Evolutionary conservation across 1,284 basidiomycete species (phyloP).

Genomic region (Ceratobasidium sp.): DNA sequence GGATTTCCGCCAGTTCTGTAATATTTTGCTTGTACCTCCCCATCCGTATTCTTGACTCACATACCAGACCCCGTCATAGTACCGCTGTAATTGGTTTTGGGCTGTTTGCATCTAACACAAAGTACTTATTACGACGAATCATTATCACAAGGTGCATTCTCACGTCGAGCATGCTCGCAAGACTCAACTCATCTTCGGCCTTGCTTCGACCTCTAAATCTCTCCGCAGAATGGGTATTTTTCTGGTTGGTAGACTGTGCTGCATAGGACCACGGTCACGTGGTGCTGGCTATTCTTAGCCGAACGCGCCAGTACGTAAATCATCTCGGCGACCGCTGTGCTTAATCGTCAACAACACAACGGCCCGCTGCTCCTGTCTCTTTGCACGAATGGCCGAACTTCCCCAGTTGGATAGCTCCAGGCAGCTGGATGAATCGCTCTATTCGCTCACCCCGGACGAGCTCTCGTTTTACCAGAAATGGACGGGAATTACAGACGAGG

Average conservation of each 20-base stretch:
- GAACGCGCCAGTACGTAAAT: no score
- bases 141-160: background rate
- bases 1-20: constrained; percentile 13
- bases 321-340: background rate
- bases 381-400: constrained; percentile 4
- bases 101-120: background rate
- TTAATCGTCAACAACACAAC: background rate
- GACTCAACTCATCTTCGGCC: no score
- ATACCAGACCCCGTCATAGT: background rate
- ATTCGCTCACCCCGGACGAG: constrained; percentile 54
- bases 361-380: background rate
- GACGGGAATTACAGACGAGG: constrained; percentile 61
- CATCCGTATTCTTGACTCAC: background rate
- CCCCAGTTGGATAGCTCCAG: background rate
- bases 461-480: constrained; percentile 59
- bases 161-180: no score
- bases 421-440: constrained; percentile 27
- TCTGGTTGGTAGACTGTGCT: no score
- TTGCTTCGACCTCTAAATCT: no score
- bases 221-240: no score
- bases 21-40: background rate
- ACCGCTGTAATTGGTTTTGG: constrained; percentile 8
- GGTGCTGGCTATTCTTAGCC: no score
- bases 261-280: no score
- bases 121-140: background rate